phyloP scores from a whole-genome alignment of 345 rosid species.

The Sisymbrium irio region DNA sequence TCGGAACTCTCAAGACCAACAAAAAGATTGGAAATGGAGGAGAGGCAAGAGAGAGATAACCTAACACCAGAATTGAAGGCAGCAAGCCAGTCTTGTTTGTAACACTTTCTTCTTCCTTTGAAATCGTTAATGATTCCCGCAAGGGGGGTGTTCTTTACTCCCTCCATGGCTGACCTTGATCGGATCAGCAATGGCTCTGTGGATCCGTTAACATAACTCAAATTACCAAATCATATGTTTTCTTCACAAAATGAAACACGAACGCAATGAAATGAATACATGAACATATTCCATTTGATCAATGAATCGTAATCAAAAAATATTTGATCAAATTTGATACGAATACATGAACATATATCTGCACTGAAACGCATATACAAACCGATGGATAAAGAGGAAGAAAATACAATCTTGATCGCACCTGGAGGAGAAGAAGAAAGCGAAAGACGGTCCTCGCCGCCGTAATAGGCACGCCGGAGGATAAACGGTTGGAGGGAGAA shows the following conservation, averaged over 20 bases:
- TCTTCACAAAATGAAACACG: background rate
- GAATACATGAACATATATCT: background rate
- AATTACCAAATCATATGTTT: background rate
- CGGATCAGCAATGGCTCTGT: constrained; percentile 22
- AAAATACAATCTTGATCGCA: background rate
- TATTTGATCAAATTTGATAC: background rate
- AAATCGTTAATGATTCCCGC: constrained; percentile 50
- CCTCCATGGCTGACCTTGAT: constrained; percentile 46
- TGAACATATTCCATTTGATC: too few species aligned
- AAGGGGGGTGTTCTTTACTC: constrained; percentile 39
- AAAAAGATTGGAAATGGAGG: background rate
- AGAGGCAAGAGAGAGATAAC: constrained; percentile 26
- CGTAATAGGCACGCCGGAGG: constrained; percentile 14
- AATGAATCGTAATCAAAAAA: too few species aligned
- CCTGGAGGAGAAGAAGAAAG: constrained; percentile 30
- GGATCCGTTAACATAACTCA: background rate
- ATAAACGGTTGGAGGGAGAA: background rate
- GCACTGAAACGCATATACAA: background rate
- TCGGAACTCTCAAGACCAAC: background rate
- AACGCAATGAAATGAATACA: too few species aligned
- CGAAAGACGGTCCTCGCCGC: constrained; percentile 19
- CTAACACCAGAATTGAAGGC: constrained; percentile 45
- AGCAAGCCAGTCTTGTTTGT: constrained; percentile 53
- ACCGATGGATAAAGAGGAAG: background rate
- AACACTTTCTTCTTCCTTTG: constrained; percentile 58